Evolutionary conservation across 139 green algal genomes (phyloP).

Genomic region (Volvox reticuliferus): DNA sequence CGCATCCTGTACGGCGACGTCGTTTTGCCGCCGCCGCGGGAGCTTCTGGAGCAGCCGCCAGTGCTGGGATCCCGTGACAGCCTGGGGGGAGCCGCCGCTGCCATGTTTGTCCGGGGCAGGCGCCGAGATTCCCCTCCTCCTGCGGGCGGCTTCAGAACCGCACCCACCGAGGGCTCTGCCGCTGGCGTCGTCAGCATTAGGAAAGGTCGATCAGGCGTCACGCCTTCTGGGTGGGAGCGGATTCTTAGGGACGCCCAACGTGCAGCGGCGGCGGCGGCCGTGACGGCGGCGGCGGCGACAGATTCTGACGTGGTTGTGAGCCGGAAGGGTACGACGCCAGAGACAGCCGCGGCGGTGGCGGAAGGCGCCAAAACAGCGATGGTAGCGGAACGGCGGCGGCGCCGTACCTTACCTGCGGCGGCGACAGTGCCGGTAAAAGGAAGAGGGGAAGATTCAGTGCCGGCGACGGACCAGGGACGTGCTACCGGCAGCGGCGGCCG

Average conservation of each 20-base stretch:
- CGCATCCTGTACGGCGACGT: conserved; percentile 31
- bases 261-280: neutral
- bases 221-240: neutral
- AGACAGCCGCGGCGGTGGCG: too few relatives aligned
- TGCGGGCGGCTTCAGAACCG: neutral
- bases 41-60: neutral
- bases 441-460: neutral
- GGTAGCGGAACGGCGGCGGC: too few relatives aligned
- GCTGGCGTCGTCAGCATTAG: neutral
- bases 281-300: neutral
- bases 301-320: neutral
- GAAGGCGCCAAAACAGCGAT: too few relatives aligned
- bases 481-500: neutral
- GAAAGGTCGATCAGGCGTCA: neutral
- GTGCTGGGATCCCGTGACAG: neutral
- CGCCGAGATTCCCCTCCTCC: too few relatives aligned
- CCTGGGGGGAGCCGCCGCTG: neutral
- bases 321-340: too few relatives aligned
- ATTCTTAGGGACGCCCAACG: neutral
- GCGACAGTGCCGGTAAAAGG: too few relatives aligned
- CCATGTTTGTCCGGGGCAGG: neutral
- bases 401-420: neutral
- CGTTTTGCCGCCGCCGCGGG: conserved; percentile 21
- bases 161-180: neutral
- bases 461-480: neutral